Evolutionary conservation across 495 filamentous ascomycete genomes (phyloP), one percentile per base, ranked within the genome.

Genomic region (Pyrenopolyporus hunteri): DNA sequence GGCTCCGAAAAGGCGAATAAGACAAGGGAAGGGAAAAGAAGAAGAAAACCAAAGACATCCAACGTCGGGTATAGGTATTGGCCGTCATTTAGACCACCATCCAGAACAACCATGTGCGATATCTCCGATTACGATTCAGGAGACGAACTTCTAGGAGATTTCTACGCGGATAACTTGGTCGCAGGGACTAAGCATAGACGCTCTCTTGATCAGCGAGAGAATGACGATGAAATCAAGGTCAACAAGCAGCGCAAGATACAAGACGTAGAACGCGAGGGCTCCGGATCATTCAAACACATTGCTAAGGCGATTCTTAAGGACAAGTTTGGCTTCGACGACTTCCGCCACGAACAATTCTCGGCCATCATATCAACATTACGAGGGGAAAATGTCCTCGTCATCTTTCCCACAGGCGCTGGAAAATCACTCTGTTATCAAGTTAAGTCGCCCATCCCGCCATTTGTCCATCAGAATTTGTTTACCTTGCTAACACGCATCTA

Each of bases 331-430:
- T 76, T 79, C 31, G 44, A 73, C 0, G 44, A 59, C 1, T 86
- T 86, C 50, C 76, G 79, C 23, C 72, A 84, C 25, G 78, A 81
- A 56, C 83, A 87, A 51, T 80, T 81, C 22, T 71, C 71, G 10
- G 84, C 76, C 10, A 85, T 86, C 46, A 57, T 75, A 13, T 61
- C 76, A 5, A 59, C 83, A 10, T 68, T 87, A 1, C 61, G 57
- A 22, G 82, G 82, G 1, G 72, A 78, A 2, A 85, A 80, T 59
- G 74, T 76, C 0, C 68, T 78, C 5, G 80, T 81, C 4, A 65
- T 87, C 13, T 87, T 86, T 53, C 84, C 84, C 1, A 85, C 84
- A 4, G 84, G 82, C 22, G 83, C 81, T 6, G 83, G 83, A 6
- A 86, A 85, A 65, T 84, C 80, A 28, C 69, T 85, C 0, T 80